Evolutionary conservation across 2,329 filamentous ascomycete genomes (phyloP).

Genomic region (Verticillium klebahnii): DNA sequence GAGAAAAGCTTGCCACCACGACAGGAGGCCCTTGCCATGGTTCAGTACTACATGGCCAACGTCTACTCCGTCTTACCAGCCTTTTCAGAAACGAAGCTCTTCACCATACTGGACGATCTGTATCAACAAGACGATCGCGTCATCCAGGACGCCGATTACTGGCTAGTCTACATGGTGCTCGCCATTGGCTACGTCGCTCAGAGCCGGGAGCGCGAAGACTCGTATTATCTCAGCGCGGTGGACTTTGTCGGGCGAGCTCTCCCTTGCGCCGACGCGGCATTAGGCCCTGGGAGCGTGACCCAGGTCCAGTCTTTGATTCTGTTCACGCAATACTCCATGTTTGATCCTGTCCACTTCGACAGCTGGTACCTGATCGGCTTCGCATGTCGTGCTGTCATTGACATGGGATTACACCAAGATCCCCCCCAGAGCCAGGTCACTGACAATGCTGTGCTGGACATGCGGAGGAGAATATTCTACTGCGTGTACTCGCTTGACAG

Average conservation of each 20-base stretch:
- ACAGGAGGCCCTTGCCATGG: conserved; percentile 60
- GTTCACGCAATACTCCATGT: conserved; percentile 82
- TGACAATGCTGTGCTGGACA: conserved; percentile 66
- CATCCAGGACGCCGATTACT: conserved; percentile 69
- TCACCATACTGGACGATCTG: conserved; percentile 73
- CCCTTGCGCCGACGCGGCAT: conserved; percentile 72
- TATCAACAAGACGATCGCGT: conserved; percentile 66
- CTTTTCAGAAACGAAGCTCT: conserved; percentile 75
- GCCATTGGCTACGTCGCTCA: conserved; percentile 75
- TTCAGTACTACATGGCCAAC: conserved; percentile 82
- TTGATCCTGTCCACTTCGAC: conserved; percentile 88
- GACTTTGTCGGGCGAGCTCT: conserved; percentile 61
- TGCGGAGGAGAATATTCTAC: conserved; percentile 81
- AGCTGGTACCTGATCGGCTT: conserved; percentile 93
- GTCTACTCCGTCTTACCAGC: conserved; percentile 77
- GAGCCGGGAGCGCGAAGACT: conserved; percentile 64
- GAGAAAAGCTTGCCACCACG: conserved; percentile 65
- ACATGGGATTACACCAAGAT: conserved; percentile 91
- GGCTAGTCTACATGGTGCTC: conserved; percentile 84
- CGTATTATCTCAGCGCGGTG: conserved; percentile 54
- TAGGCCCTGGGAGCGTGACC: conserved; percentile 77
- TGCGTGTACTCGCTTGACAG: conserved; percentile 87
- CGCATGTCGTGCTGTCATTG: conserved; percentile 79
- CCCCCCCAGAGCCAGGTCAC: conserved; percentile 66
- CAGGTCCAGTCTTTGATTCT: conserved; percentile 86